Evolutionary conservation across 2,329 filamentous ascomycete species (phyloP), one percentile per base, ranked within the genome.

Genomic region (Alternaria brassicae): DNA sequence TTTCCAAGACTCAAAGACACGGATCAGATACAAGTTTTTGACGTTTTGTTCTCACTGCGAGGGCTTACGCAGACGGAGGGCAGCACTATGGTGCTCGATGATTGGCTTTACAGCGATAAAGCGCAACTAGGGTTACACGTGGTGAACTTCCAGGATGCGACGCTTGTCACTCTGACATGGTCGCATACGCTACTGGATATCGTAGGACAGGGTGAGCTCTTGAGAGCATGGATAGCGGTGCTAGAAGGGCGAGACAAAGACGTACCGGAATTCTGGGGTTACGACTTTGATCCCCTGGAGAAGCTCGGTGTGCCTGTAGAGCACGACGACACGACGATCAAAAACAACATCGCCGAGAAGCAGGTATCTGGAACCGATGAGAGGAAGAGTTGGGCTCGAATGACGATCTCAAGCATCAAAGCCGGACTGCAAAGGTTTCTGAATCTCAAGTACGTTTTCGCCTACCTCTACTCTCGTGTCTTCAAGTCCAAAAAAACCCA

Each of bases 1-100:
- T 65, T 84, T 1, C 81, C 82, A 1, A 41, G 32, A 5, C 6
- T 58, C 21, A 50, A 59, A 27, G 63, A 56, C 27, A 49, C 13
- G 10, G 53, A 49, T 17, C 19, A 28, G 8, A 34, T 66, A 10
- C 49, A 63, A 47, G 27, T 62, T 10, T 49, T 58, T 41, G 44
- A 53, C 3, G 42, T 36, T 25, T 2, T 49, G 4, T 40, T 41
- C 7, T 23, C 48, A 6, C 53, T 60, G 28, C 54, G 53, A 15
- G 27, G 47, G 21, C 36, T 66, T 19, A 45, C 60, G 10, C 36
- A 53, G n/a, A 37, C 56, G 4, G 32, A 54, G n/a, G 27, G 55
- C 23, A 55, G 47, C 28, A 57, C 62, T 7, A 52, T 32, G 1
- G 41, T 48, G n/a, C 42, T 71, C 7, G 59, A 59, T 9, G 61